Conservation (phyloP, 176 grass and related monocot genomes). For the Aechmea fasciata region DNA sequence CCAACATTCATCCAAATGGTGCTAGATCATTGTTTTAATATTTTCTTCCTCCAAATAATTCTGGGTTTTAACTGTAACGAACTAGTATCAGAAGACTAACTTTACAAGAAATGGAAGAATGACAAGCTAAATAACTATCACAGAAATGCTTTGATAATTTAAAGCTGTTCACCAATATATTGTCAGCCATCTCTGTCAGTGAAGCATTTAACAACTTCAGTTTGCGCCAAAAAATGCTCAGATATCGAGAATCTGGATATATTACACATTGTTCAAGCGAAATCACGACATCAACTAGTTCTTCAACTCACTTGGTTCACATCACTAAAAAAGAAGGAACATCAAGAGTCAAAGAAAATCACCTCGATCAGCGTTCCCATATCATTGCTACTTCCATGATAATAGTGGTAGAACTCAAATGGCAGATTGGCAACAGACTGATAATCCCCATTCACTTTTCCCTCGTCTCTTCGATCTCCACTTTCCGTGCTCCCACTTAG, state of each 20-base stretch:
- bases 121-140: neutral
- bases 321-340: neutral
- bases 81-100: neutral
- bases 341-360: conserved; percentile 29
- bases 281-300: no score
- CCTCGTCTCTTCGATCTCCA: conserved; percentile 32
- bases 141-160: neutral
- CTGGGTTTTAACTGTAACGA: no score
- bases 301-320: no score
- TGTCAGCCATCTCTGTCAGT: neutral
- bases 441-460: conserved; percentile 32
- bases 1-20: no score
- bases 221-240: no score
- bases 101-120: neutral
- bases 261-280: no score
- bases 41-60: no score
- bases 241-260: neutral
- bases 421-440: conserved; percentile 63
- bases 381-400: conserved; percentile 89
- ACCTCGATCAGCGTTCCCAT: conserved; percentile 97
- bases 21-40: no score
- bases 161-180: neutral
- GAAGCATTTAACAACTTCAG: neutral
- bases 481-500: conserved; percentile 22
- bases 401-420: conserved; percentile 95